These are phyloP conservation scores for Wickerhamiella sorbophila DNA, from an alignment of 805 yeast genomes.

Conservation along the genomic window DNA sequence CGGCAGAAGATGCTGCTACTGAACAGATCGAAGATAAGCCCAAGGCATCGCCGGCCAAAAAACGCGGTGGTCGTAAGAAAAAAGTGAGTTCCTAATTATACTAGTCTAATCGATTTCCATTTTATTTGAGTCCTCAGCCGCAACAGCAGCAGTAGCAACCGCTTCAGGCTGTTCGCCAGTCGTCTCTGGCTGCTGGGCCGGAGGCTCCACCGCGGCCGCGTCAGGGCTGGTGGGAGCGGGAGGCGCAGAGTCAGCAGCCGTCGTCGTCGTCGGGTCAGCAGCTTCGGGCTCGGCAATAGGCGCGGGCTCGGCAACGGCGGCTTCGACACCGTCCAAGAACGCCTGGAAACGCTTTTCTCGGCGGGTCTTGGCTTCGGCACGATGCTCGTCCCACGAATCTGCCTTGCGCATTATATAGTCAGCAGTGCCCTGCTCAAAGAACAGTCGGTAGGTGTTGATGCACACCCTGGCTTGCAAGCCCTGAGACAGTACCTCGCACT, in stretches of 20 bases:
- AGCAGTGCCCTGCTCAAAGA: constrained; percentile 63
- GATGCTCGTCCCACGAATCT: constrained; percentile 5
- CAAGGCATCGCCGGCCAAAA: too few species aligned
- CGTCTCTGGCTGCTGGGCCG: constrained; percentile 9
- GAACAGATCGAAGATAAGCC: too few species aligned
- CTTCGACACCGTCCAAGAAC: constrained; percentile 9
- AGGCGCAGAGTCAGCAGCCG: not conserved
- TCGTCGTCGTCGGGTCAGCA: constrained; percentile 8
- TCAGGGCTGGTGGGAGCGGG: not conserved
- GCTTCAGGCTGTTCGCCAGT: constrained; percentile 2
- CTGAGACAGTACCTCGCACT: constrained; percentile 46
- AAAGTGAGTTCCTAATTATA: too few species aligned
- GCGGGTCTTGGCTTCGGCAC: constrained; percentile 3
- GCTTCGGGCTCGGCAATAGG: constrained; percentile 12
- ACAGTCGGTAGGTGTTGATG: constrained; percentile 61
- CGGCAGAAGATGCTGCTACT: not conserved
- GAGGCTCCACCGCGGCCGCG: constrained; percentile 10
- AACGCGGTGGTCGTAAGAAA: too few species aligned
- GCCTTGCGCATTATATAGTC: constrained; percentile 44
- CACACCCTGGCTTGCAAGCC: constrained; percentile 67
- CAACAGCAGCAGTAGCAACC: constrained; percentile 3
- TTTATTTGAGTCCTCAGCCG: not conserved
- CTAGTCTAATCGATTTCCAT: constrained; percentile 4
- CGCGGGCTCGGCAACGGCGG: constrained; percentile 15
- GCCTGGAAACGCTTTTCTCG: constrained; percentile 13